Percentiles rank a stretch among this genome's conserved stretches.
Evolutionary conservation across 2,329 filamentous ascomycete species (phyloP).

Genomic region (Fusarium metavorans): DNA sequence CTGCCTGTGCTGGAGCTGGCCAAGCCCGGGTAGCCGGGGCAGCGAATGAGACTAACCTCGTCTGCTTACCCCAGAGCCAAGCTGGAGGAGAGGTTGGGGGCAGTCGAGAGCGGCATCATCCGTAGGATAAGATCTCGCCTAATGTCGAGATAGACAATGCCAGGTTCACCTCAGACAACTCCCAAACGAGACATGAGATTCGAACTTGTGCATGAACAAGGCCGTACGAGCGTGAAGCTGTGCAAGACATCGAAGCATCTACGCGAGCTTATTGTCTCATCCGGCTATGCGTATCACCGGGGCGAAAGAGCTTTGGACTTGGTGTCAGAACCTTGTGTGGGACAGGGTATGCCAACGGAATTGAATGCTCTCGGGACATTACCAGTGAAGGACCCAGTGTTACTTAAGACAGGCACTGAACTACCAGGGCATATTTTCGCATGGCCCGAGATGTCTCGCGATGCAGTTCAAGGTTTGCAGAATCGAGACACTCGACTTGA

Average conservation of each 20-base stretch:
- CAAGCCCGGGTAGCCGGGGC: not conserved
- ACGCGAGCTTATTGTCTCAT: not conserved
- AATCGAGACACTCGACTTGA: not conserved
- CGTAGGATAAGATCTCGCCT: not conserved
- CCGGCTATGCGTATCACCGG: not conserved
- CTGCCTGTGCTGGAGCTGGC: not conserved
- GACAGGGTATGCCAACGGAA: not conserved
- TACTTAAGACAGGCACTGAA: not conserved
- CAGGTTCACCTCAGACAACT: not conserved
- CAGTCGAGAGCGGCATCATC: not conserved
- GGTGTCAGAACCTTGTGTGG: not conserved
- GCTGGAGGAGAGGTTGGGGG: not conserved
- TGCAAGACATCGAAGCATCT: not conserved
- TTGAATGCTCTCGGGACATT: not conserved
- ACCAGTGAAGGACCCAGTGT: not conserved
- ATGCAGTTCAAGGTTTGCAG: not conserved
- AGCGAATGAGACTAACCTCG: not conserved
- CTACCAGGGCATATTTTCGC: not conserved
- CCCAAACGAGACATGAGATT: not conserved
- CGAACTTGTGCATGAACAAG: not conserved
- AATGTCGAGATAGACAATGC: not conserved
- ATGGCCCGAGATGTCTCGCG: not conserved
- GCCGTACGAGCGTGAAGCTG: not conserved
- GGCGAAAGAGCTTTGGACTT: not conserved
- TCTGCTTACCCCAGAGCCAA: not conserved